Conservation (phyloP, 2,329 filamentous ascomycete genomes). For the Trichoderma brevicompactum region DNA sequence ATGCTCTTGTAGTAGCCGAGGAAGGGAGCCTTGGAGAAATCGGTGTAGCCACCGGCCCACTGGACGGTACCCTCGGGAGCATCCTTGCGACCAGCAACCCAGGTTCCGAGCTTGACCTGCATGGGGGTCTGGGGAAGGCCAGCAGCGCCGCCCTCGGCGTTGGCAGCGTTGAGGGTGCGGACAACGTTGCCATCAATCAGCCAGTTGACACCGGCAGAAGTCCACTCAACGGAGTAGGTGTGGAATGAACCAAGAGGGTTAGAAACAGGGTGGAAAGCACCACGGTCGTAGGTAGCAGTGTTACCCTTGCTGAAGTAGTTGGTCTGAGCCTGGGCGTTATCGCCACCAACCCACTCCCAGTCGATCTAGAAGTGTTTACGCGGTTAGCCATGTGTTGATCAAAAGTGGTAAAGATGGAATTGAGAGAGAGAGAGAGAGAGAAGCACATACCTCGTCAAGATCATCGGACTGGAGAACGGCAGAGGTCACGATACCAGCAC, state of each 20-base stretch:
- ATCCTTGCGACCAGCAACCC: conserved; percentile 62
- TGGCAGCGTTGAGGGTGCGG: conserved; percentile 63
- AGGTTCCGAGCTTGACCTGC: conserved; percentile 71
- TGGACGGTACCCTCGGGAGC: conserved; percentile 72
- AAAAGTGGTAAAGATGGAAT: too few species aligned
- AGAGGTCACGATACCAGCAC: conserved; percentile 85
- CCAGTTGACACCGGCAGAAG: conserved; percentile 65
- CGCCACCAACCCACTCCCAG: conserved; percentile 88
- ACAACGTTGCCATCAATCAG: conserved; percentile 64
- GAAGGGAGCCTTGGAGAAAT: conserved; percentile 59
- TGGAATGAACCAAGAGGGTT: conserved; percentile 57
- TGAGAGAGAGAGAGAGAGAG: background rate
- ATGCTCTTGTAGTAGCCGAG: conserved; percentile 61
- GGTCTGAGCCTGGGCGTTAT: conserved; percentile 70
- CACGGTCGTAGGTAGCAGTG: conserved; percentile 72
- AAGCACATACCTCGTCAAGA: conserved; percentile 60
- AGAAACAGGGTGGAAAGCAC: conserved; percentile 62
- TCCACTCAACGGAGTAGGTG: conserved; percentile 73
- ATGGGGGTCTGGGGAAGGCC: conserved; percentile 74
- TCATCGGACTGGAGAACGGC: conserved; percentile 88
- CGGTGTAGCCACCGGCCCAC: conserved; percentile 68
- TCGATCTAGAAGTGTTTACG: conserved; percentile 66
- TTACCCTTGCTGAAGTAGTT: conserved; percentile 85
- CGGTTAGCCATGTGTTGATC: conserved; percentile 7
- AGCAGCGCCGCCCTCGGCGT: conserved; percentile 58